Evolutionary conservation across 2,329 filamentous ascomycete genomes (phyloP), one percentile per base, ranked within the genome.

Genomic region (Alternaria sp.): DNA sequence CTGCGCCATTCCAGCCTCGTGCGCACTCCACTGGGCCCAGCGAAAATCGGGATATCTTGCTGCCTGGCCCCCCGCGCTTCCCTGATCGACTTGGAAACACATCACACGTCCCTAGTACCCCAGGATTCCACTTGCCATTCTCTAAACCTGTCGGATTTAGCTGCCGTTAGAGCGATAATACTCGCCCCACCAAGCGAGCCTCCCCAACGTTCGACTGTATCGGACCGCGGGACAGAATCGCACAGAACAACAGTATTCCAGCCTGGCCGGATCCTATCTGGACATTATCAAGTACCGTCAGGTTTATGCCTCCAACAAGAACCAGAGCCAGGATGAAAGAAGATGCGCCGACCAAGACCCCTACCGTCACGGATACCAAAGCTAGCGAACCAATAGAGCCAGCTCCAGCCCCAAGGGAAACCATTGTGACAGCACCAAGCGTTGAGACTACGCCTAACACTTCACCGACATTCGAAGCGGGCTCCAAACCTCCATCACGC

Each of bases 1-100:
- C 71, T 73, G 66, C 68, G 70, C 68, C 66, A 57, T 60, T 72
- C 71, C 75, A 76, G 74, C 74, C 74, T 76, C 73, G 76, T 73
- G 64, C 70, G 70, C 73, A 67, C 69, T 70, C 67, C 63, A 65
- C 67, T 62, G 64, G 49, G 46, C 61, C 63, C 68, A 72, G 70
- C 69, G 61, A 74, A 73, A 71, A 67, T 74, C 73, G 65, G 66
- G 65, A 71, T 71, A 71, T 72, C 74, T 77, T 75, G 74, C 75
- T 75, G 66, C 68, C 65, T 72, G 64, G 65, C 60, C 46, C 69
- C 72, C 72, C 75, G 64, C 70, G 65, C 65, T 68, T 46, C 65
- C 62, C 67, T 67, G 69, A 66, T 66, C 66, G 63, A 63, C 70
- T 62, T 61, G 62, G 66, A 69, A 64, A 63, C 65, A 63, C 66